These are phyloP conservation scores for Colletotrichum incanum DNA, from an alignment of 2,329 filamentous ascomycete genomes.

Conservation along the genomic window DNA sequence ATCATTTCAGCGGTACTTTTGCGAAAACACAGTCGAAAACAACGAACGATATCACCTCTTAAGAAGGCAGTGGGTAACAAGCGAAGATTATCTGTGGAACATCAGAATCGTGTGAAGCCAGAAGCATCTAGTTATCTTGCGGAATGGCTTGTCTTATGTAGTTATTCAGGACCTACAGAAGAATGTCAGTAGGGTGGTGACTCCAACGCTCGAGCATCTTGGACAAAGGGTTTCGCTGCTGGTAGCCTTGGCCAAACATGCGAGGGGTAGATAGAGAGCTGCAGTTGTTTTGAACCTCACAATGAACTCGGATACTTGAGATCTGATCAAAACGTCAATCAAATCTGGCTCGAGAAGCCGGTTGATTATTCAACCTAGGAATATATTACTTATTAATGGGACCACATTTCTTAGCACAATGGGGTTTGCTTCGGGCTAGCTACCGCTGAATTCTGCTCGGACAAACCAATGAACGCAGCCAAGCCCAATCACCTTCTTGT, in stretches of 20 bases:
- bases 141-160: neutral
- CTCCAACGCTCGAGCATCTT: neutral
- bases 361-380: no score
- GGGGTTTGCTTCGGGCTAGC: neutral
- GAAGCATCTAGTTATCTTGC: neutral
- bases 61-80: neutral
- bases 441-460: accelerated
- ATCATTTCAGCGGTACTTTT: neutral
- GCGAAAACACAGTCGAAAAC: accelerated
- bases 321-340: neutral
- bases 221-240: neutral
- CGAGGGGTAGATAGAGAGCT: neutral
- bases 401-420: neutral
- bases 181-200: neutral
- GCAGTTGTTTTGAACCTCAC: neutral
- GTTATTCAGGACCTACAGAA: neutral
- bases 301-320: accelerated
- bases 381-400: no score
- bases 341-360: no score
- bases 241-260: neutral
- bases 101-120: accelerated
- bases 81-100: neutral
- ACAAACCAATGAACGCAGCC: accelerated
- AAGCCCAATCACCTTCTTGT: no score
- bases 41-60: no score